These are phyloP conservation scores for Paracoccidioides lutzii DNA, from an alignment of 2,329 filamentous ascomycete genomes.

Conservation along the genomic window DNA sequence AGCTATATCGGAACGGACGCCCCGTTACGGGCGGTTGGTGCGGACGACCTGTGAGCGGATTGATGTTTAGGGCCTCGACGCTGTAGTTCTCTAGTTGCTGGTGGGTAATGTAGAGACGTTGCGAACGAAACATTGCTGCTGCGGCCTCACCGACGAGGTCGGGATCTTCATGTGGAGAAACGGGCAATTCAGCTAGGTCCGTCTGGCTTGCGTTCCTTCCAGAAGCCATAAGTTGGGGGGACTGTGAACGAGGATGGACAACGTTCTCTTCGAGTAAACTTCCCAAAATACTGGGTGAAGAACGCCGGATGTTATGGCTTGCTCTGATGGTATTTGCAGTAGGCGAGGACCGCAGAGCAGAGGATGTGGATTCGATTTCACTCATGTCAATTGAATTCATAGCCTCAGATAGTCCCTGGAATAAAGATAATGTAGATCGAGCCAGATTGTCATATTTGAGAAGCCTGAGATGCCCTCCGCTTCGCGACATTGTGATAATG, in stretches of 20 bases:
- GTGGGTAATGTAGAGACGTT: constrained; percentile 35
- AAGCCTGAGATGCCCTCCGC: constrained; percentile 39
- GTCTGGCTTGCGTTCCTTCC: constrained; percentile 3
- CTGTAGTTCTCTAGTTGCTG: constrained; percentile 38
- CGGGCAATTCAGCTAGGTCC: constrained; percentile 11
- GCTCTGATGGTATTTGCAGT: neutral
- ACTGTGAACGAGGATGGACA: neutral
- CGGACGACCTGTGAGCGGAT: neutral
- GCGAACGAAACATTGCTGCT: constrained; percentile 44
- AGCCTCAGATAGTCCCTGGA: constrained; percentile 9
- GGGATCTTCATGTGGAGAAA: constrained; percentile 51
- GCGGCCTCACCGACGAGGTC: constrained; percentile 55
- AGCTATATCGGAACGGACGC: constrained; percentile 26
- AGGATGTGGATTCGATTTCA: neutral
- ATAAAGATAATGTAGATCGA: constrained; percentile 12
- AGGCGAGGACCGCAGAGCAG: neutral
- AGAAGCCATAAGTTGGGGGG: neutral
- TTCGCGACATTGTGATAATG: constrained; percentile 53
- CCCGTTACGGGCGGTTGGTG: constrained; percentile 12
- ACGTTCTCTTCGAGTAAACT: constrained; percentile 2
- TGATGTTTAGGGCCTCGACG: neutral
- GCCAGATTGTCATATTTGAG: constrained; percentile 16
- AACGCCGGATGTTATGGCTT: neutral
- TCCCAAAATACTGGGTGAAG: neutral
- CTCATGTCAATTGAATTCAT: neutral